Conservation (phyloP, 2,329 filamentous ascomycete genomes). For the Apiospora arundinis region DNA sequence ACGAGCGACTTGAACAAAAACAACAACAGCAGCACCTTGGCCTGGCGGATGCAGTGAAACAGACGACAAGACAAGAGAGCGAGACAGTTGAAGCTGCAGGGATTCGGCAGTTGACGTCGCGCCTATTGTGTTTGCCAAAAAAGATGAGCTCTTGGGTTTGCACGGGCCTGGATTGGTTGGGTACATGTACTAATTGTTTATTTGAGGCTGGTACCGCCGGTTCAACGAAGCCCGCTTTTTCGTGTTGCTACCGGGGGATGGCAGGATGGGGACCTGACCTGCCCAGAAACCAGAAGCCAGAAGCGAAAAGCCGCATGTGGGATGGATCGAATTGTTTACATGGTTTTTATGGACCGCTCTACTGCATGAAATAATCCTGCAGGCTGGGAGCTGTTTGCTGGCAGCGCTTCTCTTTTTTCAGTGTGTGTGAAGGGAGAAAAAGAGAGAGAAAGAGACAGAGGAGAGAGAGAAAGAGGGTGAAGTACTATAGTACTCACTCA, state of each 20-base stretch:
- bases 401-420: background rate
- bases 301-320: background rate
- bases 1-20: constrained; percentile 12
- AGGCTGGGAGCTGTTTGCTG: background rate
- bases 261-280: background rate
- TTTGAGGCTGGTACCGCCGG: background rate
- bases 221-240: constrained; percentile 10
- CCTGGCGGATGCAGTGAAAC: constrained; percentile 3
- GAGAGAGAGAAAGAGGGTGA: no score
- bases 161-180: constrained; percentile 12
- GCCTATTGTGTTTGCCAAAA: constrained; percentile 15
- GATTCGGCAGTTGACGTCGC: constrained; percentile 10
- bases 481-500: no score
- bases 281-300: no score
- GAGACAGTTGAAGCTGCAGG: constrained; percentile 4
- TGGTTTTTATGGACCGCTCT: constrained; percentile 9
- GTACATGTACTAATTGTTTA: background rate
- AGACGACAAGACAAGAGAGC: constrained; percentile 14
- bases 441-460: background rate
- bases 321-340: constrained; percentile 19
- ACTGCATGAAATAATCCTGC: constrained; percentile 16
- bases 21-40: background rate
- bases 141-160: constrained; percentile 17
- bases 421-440: background rate
- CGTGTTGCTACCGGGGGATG: background rate